Conservation (phyloP, 306 rosid species). For the Medicago ruthenica region DNA sequence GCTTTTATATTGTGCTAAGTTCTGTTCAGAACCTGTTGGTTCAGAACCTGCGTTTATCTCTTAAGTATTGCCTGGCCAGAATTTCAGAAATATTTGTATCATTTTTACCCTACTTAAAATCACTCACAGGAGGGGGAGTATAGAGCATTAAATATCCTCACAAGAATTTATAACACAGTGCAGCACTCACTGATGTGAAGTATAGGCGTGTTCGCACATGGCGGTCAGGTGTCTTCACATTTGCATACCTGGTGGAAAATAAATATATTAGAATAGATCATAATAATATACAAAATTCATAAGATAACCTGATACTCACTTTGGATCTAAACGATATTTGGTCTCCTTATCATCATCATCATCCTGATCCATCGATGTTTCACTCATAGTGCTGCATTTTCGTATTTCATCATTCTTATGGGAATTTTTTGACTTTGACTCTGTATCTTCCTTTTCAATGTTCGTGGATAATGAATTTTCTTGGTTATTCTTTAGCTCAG, state of each 20-base stretch:
- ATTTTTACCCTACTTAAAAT: slow-evolving; percentile 20
- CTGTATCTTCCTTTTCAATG: slow-evolving; percentile 66
- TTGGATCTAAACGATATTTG: slow-evolving; percentile 97
- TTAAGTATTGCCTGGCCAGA: no score
- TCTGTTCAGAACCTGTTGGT: no score
- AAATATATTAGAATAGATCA: slow-evolving; percentile 28
- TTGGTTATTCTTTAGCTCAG: slow-evolving; percentile 75
- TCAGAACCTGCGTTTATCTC: no score
- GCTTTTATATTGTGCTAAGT: no score
- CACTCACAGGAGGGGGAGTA: slow-evolving; percentile 3
- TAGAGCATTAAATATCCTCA: not conserved
- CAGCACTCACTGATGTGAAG: slow-evolving; percentile 89
- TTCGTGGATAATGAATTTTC: slow-evolving; percentile 50
- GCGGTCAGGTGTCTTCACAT: slow-evolving; percentile 96
- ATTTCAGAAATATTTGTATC: slow-evolving; percentile 2
- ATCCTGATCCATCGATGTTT: slow-evolving; percentile 78
- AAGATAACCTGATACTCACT: slow-evolving; percentile 53
- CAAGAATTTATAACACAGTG: slow-evolving; percentile 23
- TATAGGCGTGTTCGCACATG: slow-evolving; percentile 97
- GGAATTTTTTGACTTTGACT: slow-evolving; percentile 55
- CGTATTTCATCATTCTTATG: slow-evolving; percentile 71
- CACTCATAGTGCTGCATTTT: slow-evolving; percentile 56
- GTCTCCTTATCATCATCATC: slow-evolving; percentile 95
- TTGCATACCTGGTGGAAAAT: slow-evolving; percentile 80
- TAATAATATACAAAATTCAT: slow-evolving; percentile 24